Evolutionary conservation across 768 basidiomycete species (phyloP), one percentile per base, ranked within the genome.

Genomic region (Lactarius hengduanensis): DNA sequence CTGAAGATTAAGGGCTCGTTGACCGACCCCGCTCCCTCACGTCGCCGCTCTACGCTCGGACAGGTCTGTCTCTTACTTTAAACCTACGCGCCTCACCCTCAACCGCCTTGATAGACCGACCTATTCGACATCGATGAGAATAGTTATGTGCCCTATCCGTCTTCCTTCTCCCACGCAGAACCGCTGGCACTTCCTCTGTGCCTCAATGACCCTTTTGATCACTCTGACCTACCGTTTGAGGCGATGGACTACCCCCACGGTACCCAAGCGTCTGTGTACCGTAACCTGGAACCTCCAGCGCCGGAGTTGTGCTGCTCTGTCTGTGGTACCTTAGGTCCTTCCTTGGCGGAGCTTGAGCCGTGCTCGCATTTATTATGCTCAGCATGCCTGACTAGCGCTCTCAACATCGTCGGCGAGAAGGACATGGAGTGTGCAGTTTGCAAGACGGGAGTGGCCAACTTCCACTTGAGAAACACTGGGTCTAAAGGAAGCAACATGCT

Each of bases 351-450:
- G 67, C 82, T 94, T 22, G 81, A 84, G 28, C 92, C 92, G 0
- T 94, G 92, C 76, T 74, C 78, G 7, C 92, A 94, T 74, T 82
- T 88, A 1, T 79, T 94, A 1, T 94, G 92, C 73, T 89, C 91
- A 3, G 82, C 83, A 11, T 94, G 92, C 73, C 80, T 94, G 63
- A 94, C 92, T 1, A 92, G 91, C 59, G 90, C 91, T 9, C 80
- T 94, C 60, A 94, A 94, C 70, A 94, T 94, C 60, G 92, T 93
- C 20, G 92, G 92, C 8, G 92, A 94, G 76, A 94, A 93, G 73
- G 89, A 90, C 65, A 91, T 94, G 84, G 84, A 87, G 66, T 94
- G 92, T 68, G 88, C 90, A 20, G 88, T 91, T 36, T 94, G 92
- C 77, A 87, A 87, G 71, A 76, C 75, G 47, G 82, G 84, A 40